Percentiles rank a stretch among this genome's conserved stretches.
These are phyloP conservation scores for Lodderomyces parapsilosis DNA, from an alignment of 1,139 yeast genomes.

Conservation along the genomic window DNA sequence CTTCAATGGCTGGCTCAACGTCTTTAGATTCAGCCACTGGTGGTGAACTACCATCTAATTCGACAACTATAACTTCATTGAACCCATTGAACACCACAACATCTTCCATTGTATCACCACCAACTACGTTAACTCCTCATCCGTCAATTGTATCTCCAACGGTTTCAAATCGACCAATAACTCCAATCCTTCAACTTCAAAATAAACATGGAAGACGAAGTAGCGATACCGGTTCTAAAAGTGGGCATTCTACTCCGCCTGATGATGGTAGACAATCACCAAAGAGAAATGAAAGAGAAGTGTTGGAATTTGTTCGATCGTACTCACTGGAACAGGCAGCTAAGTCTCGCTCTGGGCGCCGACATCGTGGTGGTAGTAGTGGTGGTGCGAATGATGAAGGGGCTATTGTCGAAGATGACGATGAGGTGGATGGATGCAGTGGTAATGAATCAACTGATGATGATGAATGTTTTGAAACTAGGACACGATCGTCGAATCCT, in stretches of 20 bases:
- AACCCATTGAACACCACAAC: neutral
- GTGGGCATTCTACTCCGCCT: neutral
- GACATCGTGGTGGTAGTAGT: neutral
- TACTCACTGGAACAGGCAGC: neutral
- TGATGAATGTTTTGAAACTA: neutral
- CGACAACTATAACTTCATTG: neutral
- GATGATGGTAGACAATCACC: constrained; percentile 2
- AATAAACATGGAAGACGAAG: neutral
- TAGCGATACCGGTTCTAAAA: neutral
- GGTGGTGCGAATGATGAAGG: too few species aligned
- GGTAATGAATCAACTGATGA: constrained; percentile 6
- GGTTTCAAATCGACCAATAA: constrained; percentile 1
- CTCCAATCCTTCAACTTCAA: constrained; percentile 6
- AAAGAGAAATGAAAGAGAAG: constrained; percentile 2
- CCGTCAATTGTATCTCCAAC: neutral
- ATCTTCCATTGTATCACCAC: neutral
- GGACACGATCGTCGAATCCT: constrained; percentile 2
- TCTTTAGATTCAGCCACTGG: neutral
- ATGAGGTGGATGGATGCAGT: neutral
- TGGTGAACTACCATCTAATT: neutral
- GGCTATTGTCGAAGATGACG: neutral
- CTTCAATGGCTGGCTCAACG: neutral
- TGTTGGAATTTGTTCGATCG: constrained; percentile 2
- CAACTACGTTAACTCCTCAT: constrained; percentile 2
- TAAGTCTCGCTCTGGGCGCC: neutral